phyloP scores from a whole-genome alignment of 306 rosid genomes.

The Quercus robur region DNA sequence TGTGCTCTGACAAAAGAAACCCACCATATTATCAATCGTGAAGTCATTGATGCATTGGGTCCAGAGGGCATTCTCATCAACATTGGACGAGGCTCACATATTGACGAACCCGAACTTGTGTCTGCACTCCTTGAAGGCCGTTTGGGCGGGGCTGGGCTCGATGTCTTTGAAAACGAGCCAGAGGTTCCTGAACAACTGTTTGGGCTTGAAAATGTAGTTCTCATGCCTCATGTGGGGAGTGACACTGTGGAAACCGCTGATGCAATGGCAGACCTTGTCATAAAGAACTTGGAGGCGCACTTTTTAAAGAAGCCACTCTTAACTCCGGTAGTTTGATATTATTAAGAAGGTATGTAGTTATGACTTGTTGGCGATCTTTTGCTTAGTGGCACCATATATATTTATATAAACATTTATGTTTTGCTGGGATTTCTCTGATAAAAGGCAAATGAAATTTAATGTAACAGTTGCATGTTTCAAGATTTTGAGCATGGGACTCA shows the following conservation, averaged over 20 bases:
- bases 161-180: slow-evolving; percentile 73
- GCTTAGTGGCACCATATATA: no score
- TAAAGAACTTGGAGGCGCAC: slow-evolving; percentile 59
- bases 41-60: slow-evolving; percentile 61
- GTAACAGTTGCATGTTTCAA: no score
- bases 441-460: no score
- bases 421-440: no score
- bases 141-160: slow-evolving; percentile 70
- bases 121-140: slow-evolving; percentile 54
- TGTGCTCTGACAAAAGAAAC: slow-evolving; percentile 58
- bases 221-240: slow-evolving; percentile 60
- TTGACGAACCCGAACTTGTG: slow-evolving; percentile 54
- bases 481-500: no score
- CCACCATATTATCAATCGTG: slow-evolving; percentile 51
- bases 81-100: slow-evolving; percentile 53
- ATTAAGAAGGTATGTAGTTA: not conserved
- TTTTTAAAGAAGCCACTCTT: slow-evolving; percentile 47
- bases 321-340: slow-evolving; percentile 41
- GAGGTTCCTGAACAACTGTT: slow-evolving; percentile 47
- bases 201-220: slow-evolving; percentile 55
- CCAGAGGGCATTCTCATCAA: slow-evolving; percentile 64
- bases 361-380: not conserved
- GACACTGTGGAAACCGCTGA: slow-evolving; percentile 59
- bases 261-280: slow-evolving; percentile 65
- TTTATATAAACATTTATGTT: no score